A percentile compares a stretch with the other conserved stretches of the same genome.
Conservation (phyloP, 164 flowering plant species). For the Umbellularia californica region DNA sequence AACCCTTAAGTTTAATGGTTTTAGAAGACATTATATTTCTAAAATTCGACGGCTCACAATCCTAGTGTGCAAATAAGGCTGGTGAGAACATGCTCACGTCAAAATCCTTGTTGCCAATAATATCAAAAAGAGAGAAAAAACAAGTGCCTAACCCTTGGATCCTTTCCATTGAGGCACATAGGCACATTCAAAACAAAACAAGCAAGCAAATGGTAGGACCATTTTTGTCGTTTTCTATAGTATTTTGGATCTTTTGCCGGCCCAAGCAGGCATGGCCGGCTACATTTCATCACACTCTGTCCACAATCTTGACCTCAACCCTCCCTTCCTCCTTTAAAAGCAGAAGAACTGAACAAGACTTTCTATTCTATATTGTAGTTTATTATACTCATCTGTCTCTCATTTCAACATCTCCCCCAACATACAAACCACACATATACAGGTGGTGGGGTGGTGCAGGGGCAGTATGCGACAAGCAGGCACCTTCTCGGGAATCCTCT, state of each 20-base stretch:
- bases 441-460: not conserved
- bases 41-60: no score
- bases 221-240: not conserved
- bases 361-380: not conserved
- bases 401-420: not conserved
- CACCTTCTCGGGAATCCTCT: slow-evolving; percentile 36
- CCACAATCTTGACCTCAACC: no score
- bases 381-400: not conserved
- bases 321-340: not conserved
- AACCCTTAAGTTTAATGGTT: no score
- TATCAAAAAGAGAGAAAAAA: no score
- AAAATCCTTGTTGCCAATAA: no score
- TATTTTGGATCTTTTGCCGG: slow-evolving; percentile 21
- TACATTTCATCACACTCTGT: not conserved
- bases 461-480: slow-evolving; percentile 52
- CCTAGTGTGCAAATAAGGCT: no score
- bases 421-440: not conserved
- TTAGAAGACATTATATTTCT: no score
- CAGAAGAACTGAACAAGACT: not conserved
- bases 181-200: no score
- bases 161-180: no score
- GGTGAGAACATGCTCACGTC: no score
- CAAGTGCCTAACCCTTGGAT: no score
- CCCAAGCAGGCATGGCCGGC: slow-evolving; percentile 33
- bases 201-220: not conserved